These are phyloP conservation scores for Apiotrichum sp. DNA, from an alignment of 1,284 basidiomycete genomes.

Conservation along the genomic window DNA sequence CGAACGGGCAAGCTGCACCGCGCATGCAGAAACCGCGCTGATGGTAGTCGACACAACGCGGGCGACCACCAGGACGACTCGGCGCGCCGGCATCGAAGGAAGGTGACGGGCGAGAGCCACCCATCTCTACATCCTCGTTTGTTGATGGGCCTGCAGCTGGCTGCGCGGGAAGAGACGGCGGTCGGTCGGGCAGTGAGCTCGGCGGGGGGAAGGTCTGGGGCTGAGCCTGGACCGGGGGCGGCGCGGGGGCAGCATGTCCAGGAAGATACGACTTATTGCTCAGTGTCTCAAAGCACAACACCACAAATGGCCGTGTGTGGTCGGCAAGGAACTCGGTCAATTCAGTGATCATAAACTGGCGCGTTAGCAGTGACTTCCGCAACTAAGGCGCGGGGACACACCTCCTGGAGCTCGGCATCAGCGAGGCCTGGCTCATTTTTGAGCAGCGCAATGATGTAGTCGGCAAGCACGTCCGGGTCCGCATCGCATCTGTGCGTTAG, in stretches of 20 bases:
- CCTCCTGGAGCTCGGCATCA: constrained; percentile 54
- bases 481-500: constrained; percentile 74
- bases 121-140: constrained; percentile 24
- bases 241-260: constrained; percentile 23
- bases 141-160: constrained; percentile 27
- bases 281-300: constrained; percentile 73
- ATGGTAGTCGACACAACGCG: constrained; percentile 73
- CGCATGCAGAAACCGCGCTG: constrained; percentile 86
- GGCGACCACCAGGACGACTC: constrained; percentile 1
- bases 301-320: constrained; percentile 71
- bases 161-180: constrained; percentile 23
- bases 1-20: constrained; percentile 83
- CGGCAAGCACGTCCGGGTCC: constrained; percentile 85
- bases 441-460: constrained; percentile 90
- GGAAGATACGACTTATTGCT: constrained; percentile 69
- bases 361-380: constrained; percentile 3
- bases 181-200: constrained; percentile 13
- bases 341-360: constrained; percentile 59
- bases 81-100: neutral
- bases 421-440: constrained; percentile 71
- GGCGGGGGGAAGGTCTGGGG: constrained; percentile 27
- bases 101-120: neutral
- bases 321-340: constrained; percentile 88
- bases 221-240: constrained; percentile 22
- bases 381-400: constrained; percentile 52